These are phyloP conservation scores for Nigrospora oryzae DNA, from an alignment of 2,329 filamentous ascomycete genomes.

Conservation along the genomic window DNA sequence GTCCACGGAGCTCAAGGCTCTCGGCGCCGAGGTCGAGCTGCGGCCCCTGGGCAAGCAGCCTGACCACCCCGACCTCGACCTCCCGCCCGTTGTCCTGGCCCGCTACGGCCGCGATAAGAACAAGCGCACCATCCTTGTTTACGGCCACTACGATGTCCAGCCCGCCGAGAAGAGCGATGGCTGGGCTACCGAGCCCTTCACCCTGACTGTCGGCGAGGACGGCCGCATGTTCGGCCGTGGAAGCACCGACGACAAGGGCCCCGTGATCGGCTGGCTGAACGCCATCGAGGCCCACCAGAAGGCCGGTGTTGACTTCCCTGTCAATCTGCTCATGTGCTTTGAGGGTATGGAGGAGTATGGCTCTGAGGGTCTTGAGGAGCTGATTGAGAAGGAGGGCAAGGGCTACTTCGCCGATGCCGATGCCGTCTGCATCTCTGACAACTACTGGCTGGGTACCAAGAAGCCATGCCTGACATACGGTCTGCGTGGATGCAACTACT, in stretches of 20 bases:
- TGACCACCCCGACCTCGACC: constrained; percentile 78
- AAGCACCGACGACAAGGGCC: constrained; percentile 95
- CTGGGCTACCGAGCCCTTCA: constrained; percentile 93
- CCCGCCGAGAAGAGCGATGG: constrained; percentile 88
- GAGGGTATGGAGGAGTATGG: constrained; percentile 99
- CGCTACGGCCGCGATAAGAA: constrained; percentile 87
- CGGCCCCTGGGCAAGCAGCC: constrained; percentile 86
- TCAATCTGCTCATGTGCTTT: constrained; percentile 98
- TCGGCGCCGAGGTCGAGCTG: constrained; percentile 83
- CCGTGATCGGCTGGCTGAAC: constrained; percentile 94
- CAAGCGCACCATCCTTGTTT: constrained; percentile 93
- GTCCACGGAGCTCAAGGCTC: constrained; percentile 67
- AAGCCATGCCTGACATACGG: constrained; percentile 98
- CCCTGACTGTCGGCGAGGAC: constrained; percentile 78
- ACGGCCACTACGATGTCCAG: constrained; percentile 98
- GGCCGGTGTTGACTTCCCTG: constrained; percentile 87
- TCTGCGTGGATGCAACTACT: constrained; percentile 96
- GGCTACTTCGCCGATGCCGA: constrained; percentile 94
- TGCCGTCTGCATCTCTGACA: constrained; percentile 96
- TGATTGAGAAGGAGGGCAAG: constrained; percentile 85
- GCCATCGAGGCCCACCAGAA: constrained; percentile 97
- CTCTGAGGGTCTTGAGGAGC: constrained; percentile 90
- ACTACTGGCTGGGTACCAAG: constrained; percentile 99
- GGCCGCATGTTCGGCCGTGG: constrained; percentile 95
- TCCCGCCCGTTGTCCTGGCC: constrained; percentile 86